A percentile compares a stretch with the other conserved stretches of the same genome.
These are phyloP conservation scores for Suillus subalutaceus DNA, from an alignment of 768 basidiomycete species.

Conservation along the genomic window DNA sequence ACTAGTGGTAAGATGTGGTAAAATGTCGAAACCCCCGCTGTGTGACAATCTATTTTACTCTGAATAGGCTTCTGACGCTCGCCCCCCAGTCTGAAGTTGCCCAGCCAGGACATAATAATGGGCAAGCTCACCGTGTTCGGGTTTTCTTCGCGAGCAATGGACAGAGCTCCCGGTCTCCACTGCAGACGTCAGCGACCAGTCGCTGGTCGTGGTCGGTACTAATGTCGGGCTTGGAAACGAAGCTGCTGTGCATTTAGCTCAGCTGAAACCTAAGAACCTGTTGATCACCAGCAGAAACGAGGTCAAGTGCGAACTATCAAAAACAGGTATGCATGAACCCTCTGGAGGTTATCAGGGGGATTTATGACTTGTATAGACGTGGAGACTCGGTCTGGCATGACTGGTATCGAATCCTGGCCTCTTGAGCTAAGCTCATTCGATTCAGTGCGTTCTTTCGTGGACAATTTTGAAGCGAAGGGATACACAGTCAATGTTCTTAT, in stretches of 20 bases:
- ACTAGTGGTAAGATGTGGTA: too few relatives aligned
- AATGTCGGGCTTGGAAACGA: slow-evolving; percentile 35
- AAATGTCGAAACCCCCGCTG: too few relatives aligned
- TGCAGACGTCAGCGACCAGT: slow-evolving; percentile 25
- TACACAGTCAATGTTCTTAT: slow-evolving; percentile 33
- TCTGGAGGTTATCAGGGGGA: background rate
- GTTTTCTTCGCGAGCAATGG: slow-evolving; percentile 34
- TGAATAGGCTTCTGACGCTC: too few relatives aligned
- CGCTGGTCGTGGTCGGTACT: slow-evolving; percentile 27
- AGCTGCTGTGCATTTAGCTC: slow-evolving; percentile 30
- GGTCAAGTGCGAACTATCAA: slow-evolving; percentile 22
- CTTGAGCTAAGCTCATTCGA: slow-evolving; percentile 37
- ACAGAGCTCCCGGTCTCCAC: slow-evolving; percentile 26
- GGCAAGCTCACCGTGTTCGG: slow-evolving; percentile 20
- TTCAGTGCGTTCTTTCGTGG: slow-evolving; percentile 36
- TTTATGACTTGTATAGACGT: slow-evolving; percentile 18
- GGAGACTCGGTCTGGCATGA: slow-evolving; percentile 15
- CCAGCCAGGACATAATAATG: slow-evolving; percentile 18
- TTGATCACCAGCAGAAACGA: slow-evolving; percentile 30
- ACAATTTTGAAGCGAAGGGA: slow-evolving; percentile 29
- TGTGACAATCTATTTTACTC: too few relatives aligned
- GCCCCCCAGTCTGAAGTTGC: background rate
- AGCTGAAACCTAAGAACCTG: slow-evolving; percentile 24
- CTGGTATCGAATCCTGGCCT: slow-evolving; percentile 32
- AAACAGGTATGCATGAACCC: slow-evolving; percentile 19